Base-by-base conservation (phyloP, 2,329 filamentous ascomycete species). In the Colletotrichum chrysophilum region DNA sequence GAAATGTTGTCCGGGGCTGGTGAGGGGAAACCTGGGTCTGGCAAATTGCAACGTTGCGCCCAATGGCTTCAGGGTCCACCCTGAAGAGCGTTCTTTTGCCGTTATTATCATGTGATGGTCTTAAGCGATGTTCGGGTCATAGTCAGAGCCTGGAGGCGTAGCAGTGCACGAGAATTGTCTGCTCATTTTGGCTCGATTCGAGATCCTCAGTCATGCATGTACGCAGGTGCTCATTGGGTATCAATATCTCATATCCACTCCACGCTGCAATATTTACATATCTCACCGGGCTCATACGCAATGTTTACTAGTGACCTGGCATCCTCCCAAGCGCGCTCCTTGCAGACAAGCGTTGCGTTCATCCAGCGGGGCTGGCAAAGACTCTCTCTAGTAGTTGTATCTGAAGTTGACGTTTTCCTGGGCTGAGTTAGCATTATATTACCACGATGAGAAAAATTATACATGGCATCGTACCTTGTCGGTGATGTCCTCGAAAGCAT, bases 401-500 rank as follows among this genome's bases (percentile, higher is more conserved):
- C 71, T 66, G 28, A 74, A 71, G 28, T 71, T 74, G 16, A 74
- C 71, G 26, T 74, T 70, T 64, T 74, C 71, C 71, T 74, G 4
- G n/a, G 7, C 18, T 4, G 2, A 12, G 4, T 74, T 30, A 74
- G 71, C 52, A 38, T 32, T 24, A 5, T n/a, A 2, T 61, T 7
- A 21, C 10, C 6, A 24, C 12, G 2, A 36, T 1, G 3, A 77
- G 83, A 87, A 80, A 85, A 87, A 26, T 6, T 10, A 90, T 87
- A 79, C 92, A 93, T 92, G 76, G 10, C 86, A 79, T 79, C 93
- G 92, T 85, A 92, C 89, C 81, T 84, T 86, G 80, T 93, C 91
- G 6, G 91, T 93, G 80, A 92, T 84, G 80, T 93, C 91, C 79
- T 93, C 91, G 80, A 91, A 93, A 2, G 89, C 91, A 79, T 91